These are phyloP conservation scores for Backusella circina DNA, from an alignment of 192 early-diverging fungal genomes.

Conservation along the genomic window DNA sequence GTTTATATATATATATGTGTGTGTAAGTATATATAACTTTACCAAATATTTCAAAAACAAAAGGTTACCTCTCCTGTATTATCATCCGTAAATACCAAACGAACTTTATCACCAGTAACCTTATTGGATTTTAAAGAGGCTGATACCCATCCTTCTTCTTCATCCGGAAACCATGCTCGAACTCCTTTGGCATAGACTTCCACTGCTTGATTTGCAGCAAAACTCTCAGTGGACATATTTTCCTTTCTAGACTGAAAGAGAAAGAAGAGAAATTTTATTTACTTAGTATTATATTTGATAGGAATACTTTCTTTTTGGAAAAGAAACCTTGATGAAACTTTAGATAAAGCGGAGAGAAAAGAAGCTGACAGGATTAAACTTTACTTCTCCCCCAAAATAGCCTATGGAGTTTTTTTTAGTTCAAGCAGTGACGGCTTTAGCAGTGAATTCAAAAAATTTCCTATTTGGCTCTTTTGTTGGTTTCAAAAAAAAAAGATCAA, in stretches of 20 bases:
- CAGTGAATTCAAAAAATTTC: background rate
- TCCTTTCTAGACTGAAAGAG: background rate
- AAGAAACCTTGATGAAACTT: background rate
- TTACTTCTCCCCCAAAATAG: background rate
- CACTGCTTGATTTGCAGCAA: conserved; percentile 34
- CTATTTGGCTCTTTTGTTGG: background rate
- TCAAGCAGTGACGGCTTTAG: background rate
- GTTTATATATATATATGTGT: background rate
- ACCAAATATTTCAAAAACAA: background rate
- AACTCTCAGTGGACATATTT: background rate
- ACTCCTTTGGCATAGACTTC: conserved; percentile 71
- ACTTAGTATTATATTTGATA: background rate
- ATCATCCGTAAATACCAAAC: conserved; percentile 59
- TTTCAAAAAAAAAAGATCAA: background rate
- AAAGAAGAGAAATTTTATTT: background rate
- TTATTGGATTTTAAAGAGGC: conserved; percentile 58
- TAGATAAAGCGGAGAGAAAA: conserved; percentile 4
- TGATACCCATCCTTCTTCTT: conserved; percentile 82
- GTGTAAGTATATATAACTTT: background rate
- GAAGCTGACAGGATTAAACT: background rate
- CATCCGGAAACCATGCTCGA: conserved; percentile 86
- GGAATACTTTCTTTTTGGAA: background rate
- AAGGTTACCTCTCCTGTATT: conserved; percentile 21
- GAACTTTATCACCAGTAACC: conserved; percentile 53
- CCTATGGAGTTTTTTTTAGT: background rate